These are phyloP conservation scores for Exophiala xenobiotica DNA, from an alignment of 2,329 filamentous ascomycete species.

Conservation along the genomic window DNA sequence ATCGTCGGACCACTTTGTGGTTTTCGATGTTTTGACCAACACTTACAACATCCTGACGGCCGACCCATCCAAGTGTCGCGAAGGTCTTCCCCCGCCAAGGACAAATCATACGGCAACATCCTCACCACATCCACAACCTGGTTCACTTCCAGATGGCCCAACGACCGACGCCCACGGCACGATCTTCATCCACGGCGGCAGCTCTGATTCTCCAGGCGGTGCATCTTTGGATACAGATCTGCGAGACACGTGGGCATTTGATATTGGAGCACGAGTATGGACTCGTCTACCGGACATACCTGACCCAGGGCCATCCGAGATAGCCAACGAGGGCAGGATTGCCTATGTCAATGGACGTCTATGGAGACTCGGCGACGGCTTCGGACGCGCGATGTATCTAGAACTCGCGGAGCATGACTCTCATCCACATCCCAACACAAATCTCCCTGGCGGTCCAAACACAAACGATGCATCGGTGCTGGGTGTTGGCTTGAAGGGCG, in stretches of 20 bases:
- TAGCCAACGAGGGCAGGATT: slow-evolving; percentile 12
- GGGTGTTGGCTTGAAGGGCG: slow-evolving; percentile 7
- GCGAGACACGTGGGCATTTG: slow-evolving; percentile 25
- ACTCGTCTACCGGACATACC: slow-evolving; percentile 16
- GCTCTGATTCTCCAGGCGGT: not conserved
- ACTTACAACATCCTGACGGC: slow-evolving; percentile 9
- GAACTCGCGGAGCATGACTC: slow-evolving; percentile 12
- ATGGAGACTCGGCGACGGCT: slow-evolving; percentile 17
- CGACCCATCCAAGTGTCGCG: slow-evolving; percentile 8
- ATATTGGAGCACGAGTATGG: slow-evolving; percentile 20
- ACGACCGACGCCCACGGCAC: slow-evolving; percentile 19
- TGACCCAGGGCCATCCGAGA: slow-evolving; percentile 5
- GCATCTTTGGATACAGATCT: not conserved
- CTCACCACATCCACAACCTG: slow-evolving; percentile 12
- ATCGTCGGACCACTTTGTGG: slow-evolving; percentile 8
- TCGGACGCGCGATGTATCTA: slow-evolving; percentile 15
- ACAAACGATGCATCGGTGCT: slow-evolving; percentile 3
- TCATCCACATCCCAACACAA: not conserved
- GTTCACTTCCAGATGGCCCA: slow-evolving; percentile 8
- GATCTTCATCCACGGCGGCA: slow-evolving; percentile 23
- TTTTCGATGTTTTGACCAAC: slow-evolving; percentile 16
- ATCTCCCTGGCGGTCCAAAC: not conserved
- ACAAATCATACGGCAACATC: slow-evolving; percentile 14
- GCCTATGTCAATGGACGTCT: slow-evolving; percentile 12
- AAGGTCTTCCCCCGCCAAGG: slow-evolving; percentile 17